These are phyloP conservation scores for Chlorella ohadii DNA, from an alignment of 139 green algal species.

Conservation along the genomic window DNA sequence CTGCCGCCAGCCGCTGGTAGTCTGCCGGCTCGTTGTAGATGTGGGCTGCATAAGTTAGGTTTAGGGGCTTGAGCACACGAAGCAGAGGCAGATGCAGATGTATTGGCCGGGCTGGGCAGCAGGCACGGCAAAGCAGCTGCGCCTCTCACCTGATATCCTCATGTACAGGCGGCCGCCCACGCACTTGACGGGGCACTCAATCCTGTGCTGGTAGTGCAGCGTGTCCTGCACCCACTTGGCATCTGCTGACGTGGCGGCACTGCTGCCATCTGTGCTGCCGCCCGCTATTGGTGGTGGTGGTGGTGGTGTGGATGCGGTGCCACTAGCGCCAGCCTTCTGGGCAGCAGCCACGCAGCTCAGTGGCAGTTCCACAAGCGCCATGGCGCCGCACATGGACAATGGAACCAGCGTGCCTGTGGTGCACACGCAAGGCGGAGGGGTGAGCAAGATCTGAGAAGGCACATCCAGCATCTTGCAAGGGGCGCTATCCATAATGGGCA, in stretches of 20 bases:
- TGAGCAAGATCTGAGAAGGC: too few species aligned
- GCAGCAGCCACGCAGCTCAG: not conserved
- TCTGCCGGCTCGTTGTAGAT: conserved; percentile 73
- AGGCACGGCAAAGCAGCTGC: too few species aligned
- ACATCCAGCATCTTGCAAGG: too few species aligned
- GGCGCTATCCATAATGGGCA: too few species aligned
- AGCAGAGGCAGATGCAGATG: too few species aligned
- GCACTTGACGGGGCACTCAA: conserved; percentile 76
- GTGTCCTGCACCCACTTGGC: conserved; percentile 74
- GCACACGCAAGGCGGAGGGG: too few species aligned
- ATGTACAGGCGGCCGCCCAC: conserved; percentile 64
- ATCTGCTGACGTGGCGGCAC: conserved; percentile 59
- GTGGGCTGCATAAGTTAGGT: conserved; percentile 38
- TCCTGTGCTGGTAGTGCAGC: conserved; percentile 52
- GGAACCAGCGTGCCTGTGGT: conserved; percentile 15
- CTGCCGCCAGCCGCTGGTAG: conserved; percentile 55
- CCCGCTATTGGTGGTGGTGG: not conserved
- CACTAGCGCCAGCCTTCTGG: not conserved
- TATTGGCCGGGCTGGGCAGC: too few species aligned
- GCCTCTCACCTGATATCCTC: conserved; percentile 52
- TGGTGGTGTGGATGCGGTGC: not conserved
- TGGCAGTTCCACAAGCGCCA: conserved; percentile 28
- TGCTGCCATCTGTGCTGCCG: not conserved
- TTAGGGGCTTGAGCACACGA: too few species aligned
- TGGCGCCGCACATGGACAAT: conserved; percentile 17